Evolutionary conservation across 2,329 filamentous ascomycete species (phyloP).

Genomic region (Bipolaris cookei): DNA sequence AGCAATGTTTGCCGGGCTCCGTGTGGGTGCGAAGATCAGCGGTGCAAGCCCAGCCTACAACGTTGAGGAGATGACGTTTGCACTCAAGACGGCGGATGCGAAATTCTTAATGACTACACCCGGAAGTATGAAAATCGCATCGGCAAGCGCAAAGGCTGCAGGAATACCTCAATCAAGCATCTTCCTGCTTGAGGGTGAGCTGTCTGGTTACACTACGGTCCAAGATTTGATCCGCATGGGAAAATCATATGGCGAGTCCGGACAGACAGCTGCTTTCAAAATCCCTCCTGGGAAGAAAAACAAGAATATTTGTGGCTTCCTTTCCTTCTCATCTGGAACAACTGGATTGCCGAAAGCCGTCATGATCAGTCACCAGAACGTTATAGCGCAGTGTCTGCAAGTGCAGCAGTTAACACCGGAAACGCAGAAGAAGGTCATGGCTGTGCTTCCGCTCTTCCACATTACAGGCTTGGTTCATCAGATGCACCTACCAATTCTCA

Average conservation of each 20-base stretch:
- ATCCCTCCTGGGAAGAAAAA: conserved; percentile 62
- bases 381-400: conserved; percentile 65
- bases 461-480: conserved; percentile 50
- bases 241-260: conserved; percentile 49
- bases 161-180: conserved; percentile 60
- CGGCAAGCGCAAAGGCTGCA: conserved; percentile 60
- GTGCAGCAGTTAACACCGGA: conserved; percentile 52
- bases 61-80: conserved; percentile 71
- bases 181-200: conserved; percentile 63
- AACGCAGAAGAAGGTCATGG: conserved; percentile 51
- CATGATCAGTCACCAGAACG: conserved; percentile 47
- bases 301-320: conserved; percentile 61
- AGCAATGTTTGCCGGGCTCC: conserved; percentile 64
- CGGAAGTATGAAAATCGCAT: conserved; percentile 61
- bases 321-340: conserved; percentile 47
- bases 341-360: conserved; percentile 49
- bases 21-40: conserved; percentile 63
- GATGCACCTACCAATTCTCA: conserved; percentile 66
- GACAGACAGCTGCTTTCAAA: conserved; percentile 58
- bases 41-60: conserved; percentile 71
- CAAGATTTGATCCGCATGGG: conserved; percentile 55
- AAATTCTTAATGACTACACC: conserved; percentile 65
- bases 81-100: conserved; percentile 63
- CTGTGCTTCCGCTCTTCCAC: conserved; percentile 45
- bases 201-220: conserved; percentile 58